Percentiles rank a stretch among this genome's conserved stretches.
Conservation (phyloP, 2,329 filamentous ascomycete species). For the Grosmannia clavigera region DNA sequence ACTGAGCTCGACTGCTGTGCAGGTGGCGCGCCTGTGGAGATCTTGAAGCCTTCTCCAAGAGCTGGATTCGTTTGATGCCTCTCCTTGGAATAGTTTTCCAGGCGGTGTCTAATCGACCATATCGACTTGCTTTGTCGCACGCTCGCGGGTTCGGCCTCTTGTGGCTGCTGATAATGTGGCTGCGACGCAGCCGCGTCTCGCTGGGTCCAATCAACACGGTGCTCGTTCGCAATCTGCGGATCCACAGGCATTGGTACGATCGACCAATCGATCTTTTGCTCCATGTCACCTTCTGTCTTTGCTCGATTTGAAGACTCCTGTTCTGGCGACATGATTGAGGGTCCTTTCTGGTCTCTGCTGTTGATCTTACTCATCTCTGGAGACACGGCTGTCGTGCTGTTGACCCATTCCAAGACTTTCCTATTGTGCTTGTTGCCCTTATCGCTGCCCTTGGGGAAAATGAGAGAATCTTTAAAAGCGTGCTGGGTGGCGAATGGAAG, state of each 20-base stretch:
- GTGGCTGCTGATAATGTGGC: not conserved
- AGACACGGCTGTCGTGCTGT: not conserved
- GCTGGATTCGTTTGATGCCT: not conserved
- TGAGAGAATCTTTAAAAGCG: not conserved
- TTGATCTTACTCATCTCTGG: not conserved
- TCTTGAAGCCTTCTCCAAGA: not conserved
- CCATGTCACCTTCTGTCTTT: not conserved
- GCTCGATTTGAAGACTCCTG: not conserved
- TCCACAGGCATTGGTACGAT: not conserved
- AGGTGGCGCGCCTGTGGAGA: not conserved
- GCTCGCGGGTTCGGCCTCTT: not conserved
- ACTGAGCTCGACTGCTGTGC: not conserved
- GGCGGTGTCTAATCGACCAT: constrained; percentile 33
- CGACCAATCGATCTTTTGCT: not conserved
- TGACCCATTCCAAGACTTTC: not conserved
- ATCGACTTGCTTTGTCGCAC: constrained; percentile 27
- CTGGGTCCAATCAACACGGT: constrained; percentile 46
- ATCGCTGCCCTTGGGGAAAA: not conserved
- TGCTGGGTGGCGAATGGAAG: not conserved
- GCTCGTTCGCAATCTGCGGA: constrained; percentile 18
- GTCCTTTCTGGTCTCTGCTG: not conserved
- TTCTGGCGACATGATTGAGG: not conserved
- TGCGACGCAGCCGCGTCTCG: constrained; percentile 29
- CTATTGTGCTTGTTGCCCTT: not conserved
- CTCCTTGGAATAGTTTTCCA: constrained; percentile 17